These are phyloP conservation scores for Mucor racemosus DNA, from an alignment of 371 early-diverging fungal species.

Conservation along the genomic window DNA sequence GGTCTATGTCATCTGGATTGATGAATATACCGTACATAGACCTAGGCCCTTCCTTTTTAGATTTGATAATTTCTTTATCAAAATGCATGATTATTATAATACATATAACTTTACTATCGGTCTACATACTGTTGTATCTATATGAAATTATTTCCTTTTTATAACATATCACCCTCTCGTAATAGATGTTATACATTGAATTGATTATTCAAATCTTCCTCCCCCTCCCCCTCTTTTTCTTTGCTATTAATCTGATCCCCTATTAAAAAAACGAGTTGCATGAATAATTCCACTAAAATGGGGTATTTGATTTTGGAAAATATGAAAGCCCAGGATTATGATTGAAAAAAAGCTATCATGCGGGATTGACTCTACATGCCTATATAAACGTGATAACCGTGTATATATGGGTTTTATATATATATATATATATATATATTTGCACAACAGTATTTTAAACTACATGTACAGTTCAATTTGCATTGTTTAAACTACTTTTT, in stretches of 20 bases:
- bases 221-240: not conserved
- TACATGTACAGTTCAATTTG: no score
- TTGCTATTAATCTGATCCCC: conserved; percentile 8
- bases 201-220: not conserved
- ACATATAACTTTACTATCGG: no score
- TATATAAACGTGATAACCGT: not conserved
- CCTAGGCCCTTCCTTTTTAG: not conserved
- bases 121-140: conserved; percentile 3
- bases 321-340: conserved; percentile 2
- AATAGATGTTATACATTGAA: no score
- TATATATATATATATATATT: no score
- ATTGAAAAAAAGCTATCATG: not conserved
- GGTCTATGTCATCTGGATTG: not conserved
- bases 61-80: not conserved
- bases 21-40: not conserved
- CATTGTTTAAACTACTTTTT: not conserved
- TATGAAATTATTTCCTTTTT: conserved; percentile 1
- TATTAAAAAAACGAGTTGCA: conserved; percentile 4
- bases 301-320: no score
- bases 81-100: conserved; percentile 3
- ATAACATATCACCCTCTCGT: not conserved
- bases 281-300: not conserved
- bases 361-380: not conserved
- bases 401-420: no score
- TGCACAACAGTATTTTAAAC: no score